phyloP scores from a whole-genome alignment of 108 stramenopile genomes.

The Skeletonema costatum region DNA sequence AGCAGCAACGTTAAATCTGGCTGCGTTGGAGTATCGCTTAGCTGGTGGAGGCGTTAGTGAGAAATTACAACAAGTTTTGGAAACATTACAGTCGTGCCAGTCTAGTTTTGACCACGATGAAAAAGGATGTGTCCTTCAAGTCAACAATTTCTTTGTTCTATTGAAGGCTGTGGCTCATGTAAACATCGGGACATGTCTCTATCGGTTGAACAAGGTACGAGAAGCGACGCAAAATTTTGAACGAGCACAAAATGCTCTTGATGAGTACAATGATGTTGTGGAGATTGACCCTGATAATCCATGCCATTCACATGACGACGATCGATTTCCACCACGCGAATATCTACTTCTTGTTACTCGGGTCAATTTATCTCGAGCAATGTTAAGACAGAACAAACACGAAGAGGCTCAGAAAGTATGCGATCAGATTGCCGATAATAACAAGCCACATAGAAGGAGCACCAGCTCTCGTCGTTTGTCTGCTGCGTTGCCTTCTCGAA shows the following conservation, averaged over 20 bases:
- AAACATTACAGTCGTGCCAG: neutral
- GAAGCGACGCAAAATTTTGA: constrained; percentile 41
- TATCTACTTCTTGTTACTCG: constrained; percentile 37
- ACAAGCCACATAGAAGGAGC: constrained; percentile 18
- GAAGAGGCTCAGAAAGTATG: constrained; percentile 28
- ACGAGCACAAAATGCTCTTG: constrained; percentile 18
- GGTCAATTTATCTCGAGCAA: constrained; percentile 28
- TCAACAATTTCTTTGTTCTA: constrained; percentile 11
- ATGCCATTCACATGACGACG: constrained; percentile 28
- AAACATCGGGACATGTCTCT: constrained; percentile 38
- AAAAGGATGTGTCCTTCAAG: neutral
- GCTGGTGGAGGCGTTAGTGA: constrained; percentile 23
- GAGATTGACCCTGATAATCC: neutral
- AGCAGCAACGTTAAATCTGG: constrained; percentile 32
- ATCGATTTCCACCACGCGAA: constrained; percentile 32
- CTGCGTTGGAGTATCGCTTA: constrained; percentile 28
- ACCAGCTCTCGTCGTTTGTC: neutral
- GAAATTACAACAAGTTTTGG: constrained; percentile 19
- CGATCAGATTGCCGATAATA: constrained; percentile 15
- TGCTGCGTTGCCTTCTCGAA: constrained; percentile 5
- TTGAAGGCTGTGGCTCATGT: constrained; percentile 34
- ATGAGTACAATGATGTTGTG: neutral
- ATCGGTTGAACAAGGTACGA: constrained; percentile 41
- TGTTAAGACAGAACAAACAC: constrained; percentile 22
- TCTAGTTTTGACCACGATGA: neutral